These are phyloP conservation scores for Brachypodium distachyon DNA, from an alignment of 202 grass and related monocot genomes.

Conservation along the genomic window DNA sequence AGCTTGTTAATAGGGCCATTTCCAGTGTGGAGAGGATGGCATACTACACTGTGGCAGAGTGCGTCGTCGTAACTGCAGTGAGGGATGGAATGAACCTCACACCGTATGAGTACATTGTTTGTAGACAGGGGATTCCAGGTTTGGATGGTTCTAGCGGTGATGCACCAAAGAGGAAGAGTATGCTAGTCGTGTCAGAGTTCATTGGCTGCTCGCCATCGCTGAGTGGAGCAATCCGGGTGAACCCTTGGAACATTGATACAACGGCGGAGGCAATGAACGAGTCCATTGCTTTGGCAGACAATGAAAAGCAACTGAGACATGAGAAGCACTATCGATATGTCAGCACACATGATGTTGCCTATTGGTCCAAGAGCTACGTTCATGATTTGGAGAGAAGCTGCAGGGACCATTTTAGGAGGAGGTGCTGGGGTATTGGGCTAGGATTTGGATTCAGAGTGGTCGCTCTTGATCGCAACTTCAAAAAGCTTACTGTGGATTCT, in stretches of 20 bases:
- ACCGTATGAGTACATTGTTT: slow-evolving; percentile 60
- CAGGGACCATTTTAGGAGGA: slow-evolving; percentile 68
- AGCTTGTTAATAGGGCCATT: slow-evolving; percentile 27
- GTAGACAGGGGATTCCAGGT: slow-evolving; percentile 39
- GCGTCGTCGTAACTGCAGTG: slow-evolving; percentile 48
- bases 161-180: slow-evolving; percentile 26
- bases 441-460: slow-evolving; percentile 80
- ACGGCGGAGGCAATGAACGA: slow-evolving; percentile 65
- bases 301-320: slow-evolving; percentile 60
- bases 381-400: slow-evolving; percentile 62
- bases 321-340: slow-evolving; percentile 67
- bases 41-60: slow-evolving; percentile 47
- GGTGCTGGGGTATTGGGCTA: slow-evolving; percentile 58
- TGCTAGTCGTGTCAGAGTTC: slow-evolving; percentile 64
- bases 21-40: slow-evolving; percentile 41
- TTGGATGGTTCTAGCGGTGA: neutral
- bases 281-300: slow-evolving; percentile 49
- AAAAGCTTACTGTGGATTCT: slow-evolving; percentile 54
- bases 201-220: slow-evolving; percentile 62
- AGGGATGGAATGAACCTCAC: slow-evolving; percentile 70
- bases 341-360: slow-evolving; percentile 51
- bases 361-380: slow-evolving; percentile 68
- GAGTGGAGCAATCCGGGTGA: slow-evolving; percentile 57
- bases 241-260: slow-evolving; percentile 59
- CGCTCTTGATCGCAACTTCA: slow-evolving; percentile 63